These are phyloP conservation scores for Podospora anserina DNA, from an alignment of 495 filamentous ascomycete species.

Conservation along the genomic window DNA sequence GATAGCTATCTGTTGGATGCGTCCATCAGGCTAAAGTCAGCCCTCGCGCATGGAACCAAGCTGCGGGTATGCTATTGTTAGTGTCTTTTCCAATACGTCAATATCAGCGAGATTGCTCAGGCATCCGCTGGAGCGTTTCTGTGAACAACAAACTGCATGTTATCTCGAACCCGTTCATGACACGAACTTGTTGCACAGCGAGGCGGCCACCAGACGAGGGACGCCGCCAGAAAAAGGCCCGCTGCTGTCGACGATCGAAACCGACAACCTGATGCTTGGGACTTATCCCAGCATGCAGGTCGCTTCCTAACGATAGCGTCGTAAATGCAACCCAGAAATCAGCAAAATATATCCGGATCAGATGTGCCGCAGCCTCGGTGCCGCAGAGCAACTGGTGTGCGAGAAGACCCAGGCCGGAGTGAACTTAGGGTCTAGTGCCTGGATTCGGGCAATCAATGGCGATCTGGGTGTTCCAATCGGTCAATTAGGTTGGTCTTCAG, in stretches of 20 bases:
- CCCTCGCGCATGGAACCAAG: constrained; percentile 18
- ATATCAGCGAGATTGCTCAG: constrained; percentile 20
- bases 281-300: constrained; percentile 6
- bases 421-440: background rate
- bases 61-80: constrained; percentile 19
- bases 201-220: background rate
- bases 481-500: background rate
- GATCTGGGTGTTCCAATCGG: background rate
- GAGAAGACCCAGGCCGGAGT: background rate
- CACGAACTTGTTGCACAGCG: constrained; percentile 4
- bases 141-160: constrained; percentile 1
- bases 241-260: background rate
- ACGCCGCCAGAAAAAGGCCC: constrained; percentile 10
- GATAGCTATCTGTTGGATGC: constrained; percentile 23
- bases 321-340: constrained; percentile 6
- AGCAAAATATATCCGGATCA: background rate
- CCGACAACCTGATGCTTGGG: constrained; percentile 7
- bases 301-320: background rate
- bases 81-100: constrained; percentile 7
- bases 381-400: constrained; percentile 1
- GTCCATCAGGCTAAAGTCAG: constrained; percentile 28
- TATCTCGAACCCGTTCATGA: constrained; percentile 1
- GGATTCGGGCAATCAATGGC: background rate
- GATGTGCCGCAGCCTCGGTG: background rate
- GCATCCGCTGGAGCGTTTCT: constrained; percentile 2